phyloP scores from a whole-genome alignment of 2,329 filamentous ascomycete genomes.

The Penicillium sclerotiorum region DNA sequence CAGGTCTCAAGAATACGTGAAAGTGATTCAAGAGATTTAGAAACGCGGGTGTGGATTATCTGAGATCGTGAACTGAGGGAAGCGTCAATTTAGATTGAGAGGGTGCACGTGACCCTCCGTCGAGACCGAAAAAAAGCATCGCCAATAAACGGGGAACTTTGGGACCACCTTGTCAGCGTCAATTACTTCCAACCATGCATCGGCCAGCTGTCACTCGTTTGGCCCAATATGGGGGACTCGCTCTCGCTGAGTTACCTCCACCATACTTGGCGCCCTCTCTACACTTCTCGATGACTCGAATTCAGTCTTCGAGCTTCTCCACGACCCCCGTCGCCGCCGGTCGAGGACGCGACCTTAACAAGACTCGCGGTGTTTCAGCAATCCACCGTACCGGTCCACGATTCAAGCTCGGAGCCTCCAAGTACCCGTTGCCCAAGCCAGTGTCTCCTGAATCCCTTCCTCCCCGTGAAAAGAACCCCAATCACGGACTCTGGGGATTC shows the following conservation, averaged over 20 bases:
- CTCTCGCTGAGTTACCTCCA: conserved; percentile 44
- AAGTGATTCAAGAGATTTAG: no score
- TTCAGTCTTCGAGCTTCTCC: conserved; percentile 48
- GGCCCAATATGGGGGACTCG: conserved; percentile 35
- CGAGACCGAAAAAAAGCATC: conserved; percentile 6
- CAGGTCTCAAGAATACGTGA: no score
- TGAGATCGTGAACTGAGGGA: neutral
- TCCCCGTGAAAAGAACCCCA: conserved; percentile 59
- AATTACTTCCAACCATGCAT: conserved; percentile 37
- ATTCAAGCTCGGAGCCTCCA: conserved; percentile 72
- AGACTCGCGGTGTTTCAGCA: conserved; percentile 77
- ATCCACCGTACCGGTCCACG: conserved; percentile 75
- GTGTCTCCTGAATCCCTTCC: conserved; percentile 57
- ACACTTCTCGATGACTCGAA: conserved; percentile 38
- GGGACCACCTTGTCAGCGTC: neutral
- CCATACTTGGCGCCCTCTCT: conserved; percentile 48
- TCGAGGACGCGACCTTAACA: conserved; percentile 72
- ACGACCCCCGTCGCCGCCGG: conserved; percentile 57
- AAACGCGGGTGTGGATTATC: no score
- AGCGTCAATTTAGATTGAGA: neutral
- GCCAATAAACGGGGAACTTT: neutral
- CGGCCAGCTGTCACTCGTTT: conserved; percentile 38
- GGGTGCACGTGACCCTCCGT: conserved; percentile 4
- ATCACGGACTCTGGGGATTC: conserved; percentile 92
- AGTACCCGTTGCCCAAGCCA: conserved; percentile 73